Conservation (phyloP, 1,139 yeast genomes). For the Candida tropicalis region DNA sequence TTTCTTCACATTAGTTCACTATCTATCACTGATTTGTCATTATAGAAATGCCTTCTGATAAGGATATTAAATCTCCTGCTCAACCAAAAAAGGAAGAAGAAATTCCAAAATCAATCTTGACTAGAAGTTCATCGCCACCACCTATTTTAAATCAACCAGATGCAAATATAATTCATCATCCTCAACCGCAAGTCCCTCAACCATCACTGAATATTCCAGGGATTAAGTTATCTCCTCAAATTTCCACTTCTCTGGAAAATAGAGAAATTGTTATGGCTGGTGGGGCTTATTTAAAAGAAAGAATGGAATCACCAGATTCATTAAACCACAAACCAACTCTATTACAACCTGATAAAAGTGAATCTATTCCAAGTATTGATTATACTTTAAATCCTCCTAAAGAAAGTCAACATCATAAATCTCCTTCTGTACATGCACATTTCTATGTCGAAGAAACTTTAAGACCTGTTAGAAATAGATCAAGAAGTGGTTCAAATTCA, state of each 20-base stretch:
- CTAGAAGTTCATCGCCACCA: conserved; percentile 71
- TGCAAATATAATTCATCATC: not conserved
- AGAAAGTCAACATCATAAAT: conserved; percentile 48
- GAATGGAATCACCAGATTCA: conserved; percentile 3
- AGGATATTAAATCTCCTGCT: conserved; percentile 14
- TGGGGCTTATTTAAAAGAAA: conserved; percentile 46
- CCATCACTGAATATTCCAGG: conserved; percentile 4
- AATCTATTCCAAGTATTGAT: conserved; percentile 30
- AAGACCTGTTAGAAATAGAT: conserved; percentile 46
- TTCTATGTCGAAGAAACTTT: conserved; percentile 73
- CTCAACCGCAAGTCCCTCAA: conserved; percentile 6
- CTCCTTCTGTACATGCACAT: conserved; percentile 77
- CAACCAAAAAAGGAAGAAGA: conserved; percentile 20
- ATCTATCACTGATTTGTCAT: too few species aligned
- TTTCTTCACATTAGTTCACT: too few species aligned
- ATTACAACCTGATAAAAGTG: conserved; percentile 16
- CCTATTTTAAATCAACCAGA: conserved; percentile 50
- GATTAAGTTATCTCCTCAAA: conserved; percentile 7
- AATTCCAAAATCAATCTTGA: conserved; percentile 47
- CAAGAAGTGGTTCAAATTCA: conserved; percentile 42
- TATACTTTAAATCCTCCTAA: conserved; percentile 35
- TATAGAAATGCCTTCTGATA: conserved; percentile 13
- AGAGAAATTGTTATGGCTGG: conserved; percentile 54
- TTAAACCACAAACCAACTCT: conserved; percentile 5
- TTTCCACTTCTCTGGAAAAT: conserved; percentile 10